These are phyloP conservation scores for Rhizomucor miehei DNA, from an alignment of 371 early-diverging fungal species.

Conservation along the genomic window DNA sequence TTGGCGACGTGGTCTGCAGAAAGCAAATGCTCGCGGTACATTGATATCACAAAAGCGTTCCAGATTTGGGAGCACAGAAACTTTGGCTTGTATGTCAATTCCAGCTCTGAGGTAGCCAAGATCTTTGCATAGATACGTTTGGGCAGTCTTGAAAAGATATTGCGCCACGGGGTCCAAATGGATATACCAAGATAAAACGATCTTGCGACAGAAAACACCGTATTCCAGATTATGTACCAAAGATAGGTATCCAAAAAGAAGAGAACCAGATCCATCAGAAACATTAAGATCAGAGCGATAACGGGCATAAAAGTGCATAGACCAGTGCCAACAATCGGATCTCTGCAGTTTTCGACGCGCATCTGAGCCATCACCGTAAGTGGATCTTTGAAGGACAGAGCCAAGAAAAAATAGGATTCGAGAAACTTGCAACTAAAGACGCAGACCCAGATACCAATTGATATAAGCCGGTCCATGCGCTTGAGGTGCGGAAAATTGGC, in stretches of 20 bases:
- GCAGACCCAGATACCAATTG: slow-evolving; percentile 71
- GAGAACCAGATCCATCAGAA: slow-evolving; percentile 69
- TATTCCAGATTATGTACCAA: slow-evolving; percentile 88
- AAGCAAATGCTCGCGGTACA: slow-evolving; percentile 83
- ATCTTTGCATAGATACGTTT: slow-evolving; percentile 81
- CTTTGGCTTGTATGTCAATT: slow-evolving; percentile 69
- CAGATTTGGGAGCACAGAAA: slow-evolving; percentile 80
- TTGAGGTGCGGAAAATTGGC: slow-evolving; percentile 76
- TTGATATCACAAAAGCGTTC: slow-evolving; percentile 84
- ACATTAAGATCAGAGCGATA: slow-evolving; percentile 69
- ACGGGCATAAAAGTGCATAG: slow-evolving; percentile 64
- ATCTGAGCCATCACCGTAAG: slow-evolving; percentile 61
- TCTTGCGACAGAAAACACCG: slow-evolving; percentile 71
- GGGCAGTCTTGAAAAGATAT: slow-evolving; percentile 80
- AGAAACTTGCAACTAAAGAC: slow-evolving; percentile 77
- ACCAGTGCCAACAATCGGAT: slow-evolving; percentile 39
- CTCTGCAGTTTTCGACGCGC: slow-evolving; percentile 52
- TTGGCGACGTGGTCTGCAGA: slow-evolving; percentile 74
- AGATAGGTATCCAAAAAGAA: slow-evolving; percentile 89
- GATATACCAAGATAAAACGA: slow-evolving; percentile 82
- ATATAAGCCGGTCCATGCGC: slow-evolving; percentile 64
- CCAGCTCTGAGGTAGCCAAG: slow-evolving; percentile 65
- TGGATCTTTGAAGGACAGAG: slow-evolving; percentile 77
- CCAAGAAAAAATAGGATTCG: slow-evolving; percentile 80
- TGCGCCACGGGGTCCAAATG: slow-evolving; percentile 85